phyloP scores from a whole-genome alignment of 164 flowering plant genomes.

The Liriodendron chinense region DNA sequence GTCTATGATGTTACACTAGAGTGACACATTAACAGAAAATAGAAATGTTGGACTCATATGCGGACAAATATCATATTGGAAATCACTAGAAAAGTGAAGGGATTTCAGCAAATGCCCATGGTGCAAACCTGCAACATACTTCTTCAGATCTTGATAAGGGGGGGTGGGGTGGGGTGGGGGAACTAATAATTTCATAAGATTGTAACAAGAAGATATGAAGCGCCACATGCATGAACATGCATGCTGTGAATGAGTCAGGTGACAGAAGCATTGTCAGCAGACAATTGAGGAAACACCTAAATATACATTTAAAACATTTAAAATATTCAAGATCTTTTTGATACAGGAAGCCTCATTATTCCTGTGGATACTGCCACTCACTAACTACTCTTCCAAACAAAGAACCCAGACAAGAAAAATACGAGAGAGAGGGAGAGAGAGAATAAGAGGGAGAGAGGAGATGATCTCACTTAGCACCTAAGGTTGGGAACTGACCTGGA shows the following conservation, averaged over 20 bases:
- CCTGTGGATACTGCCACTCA: slow-evolving; percentile 25
- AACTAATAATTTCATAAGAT: not conserved
- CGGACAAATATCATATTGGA: no score
- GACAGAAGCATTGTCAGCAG: not conserved
- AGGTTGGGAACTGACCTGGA: slow-evolving; percentile 59
- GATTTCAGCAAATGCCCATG: no score
- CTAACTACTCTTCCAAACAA: slow-evolving; percentile 10
- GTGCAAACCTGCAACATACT: no score
- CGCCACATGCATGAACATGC: not conserved
- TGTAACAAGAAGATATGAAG: not conserved
- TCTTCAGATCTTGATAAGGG: no score
- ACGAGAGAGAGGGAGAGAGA: slow-evolving; percentile 10
- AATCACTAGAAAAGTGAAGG: no score
- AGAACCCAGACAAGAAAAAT: slow-evolving; percentile 7
- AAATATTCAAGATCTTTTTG: slow-evolving; percentile 3
- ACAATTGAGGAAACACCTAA: slow-evolving; percentile 9
- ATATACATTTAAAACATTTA: slow-evolving; percentile 37
- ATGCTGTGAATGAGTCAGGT: not conserved
- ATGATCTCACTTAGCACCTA: slow-evolving; percentile 54
- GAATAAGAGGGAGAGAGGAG: not conserved
- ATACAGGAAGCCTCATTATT: slow-evolving; percentile 35
- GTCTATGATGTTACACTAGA: no score
- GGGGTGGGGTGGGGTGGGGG: no score
- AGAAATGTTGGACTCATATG: no score
- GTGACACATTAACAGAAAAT: no score